phyloP scores from a whole-genome alignment of 2,329 filamentous ascomycete species.

The Aspergillus sp. region DNA sequence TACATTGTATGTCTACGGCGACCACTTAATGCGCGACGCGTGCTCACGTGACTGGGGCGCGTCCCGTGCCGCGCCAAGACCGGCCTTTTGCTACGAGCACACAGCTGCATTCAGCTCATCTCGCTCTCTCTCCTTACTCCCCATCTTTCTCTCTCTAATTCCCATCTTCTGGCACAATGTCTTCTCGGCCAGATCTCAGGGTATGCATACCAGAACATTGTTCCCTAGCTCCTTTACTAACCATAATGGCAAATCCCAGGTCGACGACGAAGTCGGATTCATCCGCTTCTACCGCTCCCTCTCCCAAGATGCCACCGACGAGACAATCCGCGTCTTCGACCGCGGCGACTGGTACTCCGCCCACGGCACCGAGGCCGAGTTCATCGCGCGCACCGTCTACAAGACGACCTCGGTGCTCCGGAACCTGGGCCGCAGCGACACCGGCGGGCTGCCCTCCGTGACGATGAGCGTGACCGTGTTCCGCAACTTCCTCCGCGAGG shows the following conservation, averaged over 20 bases:
- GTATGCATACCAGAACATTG: slow-evolving; percentile 38
- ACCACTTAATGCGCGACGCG: slow-evolving; percentile 33
- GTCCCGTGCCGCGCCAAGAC: slow-evolving; percentile 8
- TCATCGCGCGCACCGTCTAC: slow-evolving; percentile 70
- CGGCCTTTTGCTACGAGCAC: slow-evolving; percentile 1
- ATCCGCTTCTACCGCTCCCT: slow-evolving; percentile 95
- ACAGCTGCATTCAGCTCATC: slow-evolving; percentile 10
- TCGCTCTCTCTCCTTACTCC: slow-evolving; percentile 10
- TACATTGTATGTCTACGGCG: not conserved
- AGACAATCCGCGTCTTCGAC: slow-evolving; percentile 85
- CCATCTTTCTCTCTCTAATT: slow-evolving; percentile 3
- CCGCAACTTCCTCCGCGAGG: slow-evolving; percentile 91
- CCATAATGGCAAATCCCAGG: slow-evolving; percentile 47
- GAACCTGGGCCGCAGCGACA: slow-evolving; percentile 79
- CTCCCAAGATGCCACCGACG: slow-evolving; percentile 60
- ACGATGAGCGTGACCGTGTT: slow-evolving; percentile 95
- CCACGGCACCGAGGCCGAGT: slow-evolving; percentile 48
- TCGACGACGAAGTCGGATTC: slow-evolving; percentile 96
- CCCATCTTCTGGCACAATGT: slow-evolving; percentile 52
- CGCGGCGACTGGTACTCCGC: slow-evolving; percentile 91
- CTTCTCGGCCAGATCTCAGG: slow-evolving; percentile 71
- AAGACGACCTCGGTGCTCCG: slow-evolving; percentile 95
- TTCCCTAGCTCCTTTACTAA: slow-evolving; percentile 10
- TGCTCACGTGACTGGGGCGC: slow-evolving; percentile 34
- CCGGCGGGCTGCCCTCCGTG: slow-evolving; percentile 85